Conservation (phyloP, 139 green algal genomes). For the Ettlia oleoabundans region DNA sequence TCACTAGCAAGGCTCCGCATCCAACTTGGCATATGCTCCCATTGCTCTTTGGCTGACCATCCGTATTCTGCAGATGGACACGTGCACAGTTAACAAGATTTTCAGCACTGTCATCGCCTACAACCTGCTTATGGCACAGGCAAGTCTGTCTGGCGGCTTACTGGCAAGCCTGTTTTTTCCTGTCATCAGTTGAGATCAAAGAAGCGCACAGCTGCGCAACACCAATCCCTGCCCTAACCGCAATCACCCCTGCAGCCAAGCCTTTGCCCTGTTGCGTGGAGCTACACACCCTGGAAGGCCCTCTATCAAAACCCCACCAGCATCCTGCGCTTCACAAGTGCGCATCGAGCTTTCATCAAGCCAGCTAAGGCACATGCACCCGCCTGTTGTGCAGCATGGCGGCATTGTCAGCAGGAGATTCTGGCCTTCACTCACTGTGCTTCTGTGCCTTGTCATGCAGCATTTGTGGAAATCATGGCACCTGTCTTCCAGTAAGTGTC, state of each 20-base stretch:
- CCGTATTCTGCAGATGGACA: slow-evolving; percentile 2
- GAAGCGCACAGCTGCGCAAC: neutral
- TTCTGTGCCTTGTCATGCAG: neutral
- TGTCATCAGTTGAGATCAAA: neutral
- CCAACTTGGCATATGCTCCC: neutral
- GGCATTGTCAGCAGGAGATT: neutral
- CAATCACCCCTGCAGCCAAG: slow-evolving; percentile 38
- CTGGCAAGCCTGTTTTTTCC: neutral
- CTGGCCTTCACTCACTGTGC: neutral
- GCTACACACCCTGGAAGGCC: neutral
- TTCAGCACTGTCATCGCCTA: slow-evolving; percentile 24
- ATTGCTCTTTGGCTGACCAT: neutral
- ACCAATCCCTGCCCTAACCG: neutral
- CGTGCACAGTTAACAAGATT: slow-evolving; percentile 39
- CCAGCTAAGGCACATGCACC: neutral
- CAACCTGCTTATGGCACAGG: slow-evolving; percentile 32
- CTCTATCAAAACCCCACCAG: neutral
- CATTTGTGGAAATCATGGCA: slow-evolving; percentile 42
- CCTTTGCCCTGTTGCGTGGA: slow-evolving; percentile 21
- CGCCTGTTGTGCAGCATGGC: neutral
- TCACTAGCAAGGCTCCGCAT: neutral
- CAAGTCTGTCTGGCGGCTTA: neutral
- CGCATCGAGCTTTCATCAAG: neutral
- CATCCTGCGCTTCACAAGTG: slow-evolving; percentile 26
- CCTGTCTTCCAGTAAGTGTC: neutral